Conservation (phyloP, 2,329 filamentous ascomycete species). For the Cladophialophora bantiana region DNA sequence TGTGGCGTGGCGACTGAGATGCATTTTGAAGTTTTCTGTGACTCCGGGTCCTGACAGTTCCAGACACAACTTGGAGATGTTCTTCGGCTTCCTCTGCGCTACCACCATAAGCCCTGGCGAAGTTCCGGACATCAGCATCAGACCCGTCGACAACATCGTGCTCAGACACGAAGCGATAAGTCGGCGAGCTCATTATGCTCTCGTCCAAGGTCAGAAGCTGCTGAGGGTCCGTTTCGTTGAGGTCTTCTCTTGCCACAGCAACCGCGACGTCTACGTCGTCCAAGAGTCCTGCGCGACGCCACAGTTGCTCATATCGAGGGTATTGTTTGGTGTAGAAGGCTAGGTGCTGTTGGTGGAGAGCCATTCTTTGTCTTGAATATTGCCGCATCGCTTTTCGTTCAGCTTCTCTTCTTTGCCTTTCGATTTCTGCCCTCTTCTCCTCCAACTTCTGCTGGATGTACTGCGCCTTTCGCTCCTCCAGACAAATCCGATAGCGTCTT, state of each 20-base stretch:
- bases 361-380: neutral
- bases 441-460: slow-evolving; percentile 5
- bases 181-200: slow-evolving; percentile 10
- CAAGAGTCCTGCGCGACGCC: neutral
- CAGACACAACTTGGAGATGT: neutral
- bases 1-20: neutral
- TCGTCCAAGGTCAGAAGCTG: neutral
- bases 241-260: neutral
- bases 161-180: neutral
- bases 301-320: neutral
- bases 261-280: neutral
- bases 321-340: neutral
- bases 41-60: neutral
- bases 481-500: slow-evolving; percentile 3
- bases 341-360: neutral
- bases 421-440: slow-evolving; percentile 1
- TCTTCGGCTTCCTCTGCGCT: neutral
- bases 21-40: neutral
- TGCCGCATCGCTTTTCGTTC: neutral
- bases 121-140: neutral
- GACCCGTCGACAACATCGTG: neutral
- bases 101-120: neutral
- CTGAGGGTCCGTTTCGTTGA: neutral
- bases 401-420: neutral
- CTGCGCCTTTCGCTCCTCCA: neutral